Percentiles rank a stretch among this genome's conserved stretches.
Evolutionary conservation across 441 rosid species (phyloP).

Genomic region (Mallotus repandus): DNA sequence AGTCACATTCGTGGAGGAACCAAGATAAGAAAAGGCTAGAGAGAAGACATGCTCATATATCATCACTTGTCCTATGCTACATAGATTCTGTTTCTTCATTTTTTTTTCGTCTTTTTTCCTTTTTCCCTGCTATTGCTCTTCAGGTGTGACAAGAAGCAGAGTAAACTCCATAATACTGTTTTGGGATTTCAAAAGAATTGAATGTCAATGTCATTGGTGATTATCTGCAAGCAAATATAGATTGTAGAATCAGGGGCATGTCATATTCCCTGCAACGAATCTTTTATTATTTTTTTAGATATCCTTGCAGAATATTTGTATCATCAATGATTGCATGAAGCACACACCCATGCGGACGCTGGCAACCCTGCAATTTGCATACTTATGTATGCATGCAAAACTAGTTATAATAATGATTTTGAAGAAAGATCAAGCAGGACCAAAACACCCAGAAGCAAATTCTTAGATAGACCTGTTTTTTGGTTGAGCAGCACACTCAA

Average conservation of each 20-base stretch:
- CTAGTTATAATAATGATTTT: too few relatives aligned
- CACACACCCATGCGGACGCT: background rate
- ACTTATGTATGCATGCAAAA: background rate
- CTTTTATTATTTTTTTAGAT: background rate
- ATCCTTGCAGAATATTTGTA: background rate
- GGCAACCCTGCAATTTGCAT: background rate
- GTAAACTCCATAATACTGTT: background rate
- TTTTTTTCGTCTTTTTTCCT: background rate
- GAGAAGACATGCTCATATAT: constrained; percentile 1
- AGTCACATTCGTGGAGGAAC: constrained; percentile 42
- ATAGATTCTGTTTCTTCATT: background rate
- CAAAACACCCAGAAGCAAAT: too few relatives aligned
- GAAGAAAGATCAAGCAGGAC: too few relatives aligned
- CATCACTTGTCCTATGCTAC: background rate
- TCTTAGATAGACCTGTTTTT: too few relatives aligned
- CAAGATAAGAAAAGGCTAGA: constrained; percentile 37
- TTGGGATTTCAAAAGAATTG: background rate
- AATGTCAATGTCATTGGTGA: background rate
- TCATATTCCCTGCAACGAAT: background rate
- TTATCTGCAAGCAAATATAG: background rate
- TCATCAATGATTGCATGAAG: background rate
- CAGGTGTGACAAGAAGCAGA: background rate
- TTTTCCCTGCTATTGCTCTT: background rate
- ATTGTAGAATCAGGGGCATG: too few relatives aligned
- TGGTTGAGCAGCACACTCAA: too few relatives aligned